Conservation (phyloP, 2,329 filamentous ascomycete species). For the Stemphylium vesicarium region DNA sequence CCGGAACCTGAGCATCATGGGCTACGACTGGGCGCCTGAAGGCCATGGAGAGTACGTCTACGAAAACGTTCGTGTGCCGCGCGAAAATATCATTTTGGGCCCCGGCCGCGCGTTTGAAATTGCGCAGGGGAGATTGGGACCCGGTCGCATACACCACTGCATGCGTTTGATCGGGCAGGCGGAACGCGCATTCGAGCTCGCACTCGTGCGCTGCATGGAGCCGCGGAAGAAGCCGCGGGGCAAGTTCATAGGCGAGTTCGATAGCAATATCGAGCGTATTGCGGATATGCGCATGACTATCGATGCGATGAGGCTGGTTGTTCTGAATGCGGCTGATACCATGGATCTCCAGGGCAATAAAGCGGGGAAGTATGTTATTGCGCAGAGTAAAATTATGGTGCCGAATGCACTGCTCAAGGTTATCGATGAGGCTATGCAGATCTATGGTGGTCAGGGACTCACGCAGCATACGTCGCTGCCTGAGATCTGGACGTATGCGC, state of each 20-base stretch:
- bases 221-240: constrained; percentile 49
- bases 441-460: constrained; percentile 52
- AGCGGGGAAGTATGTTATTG: constrained; percentile 51
- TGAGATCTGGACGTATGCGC: constrained; percentile 53
- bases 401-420: constrained; percentile 49
- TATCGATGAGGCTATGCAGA: constrained; percentile 54
- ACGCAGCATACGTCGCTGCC: constrained; percentile 53
- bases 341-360: constrained; percentile 53
- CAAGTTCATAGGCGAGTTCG: constrained; percentile 51
- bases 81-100: constrained; percentile 52
- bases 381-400: constrained; percentile 53
- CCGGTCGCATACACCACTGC: constrained; percentile 53
- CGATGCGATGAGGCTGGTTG: constrained; percentile 50
- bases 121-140: constrained; percentile 51
- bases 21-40: constrained; percentile 53
- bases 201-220: constrained; percentile 49
- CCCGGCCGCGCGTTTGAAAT: constrained; percentile 53
- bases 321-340: constrained; percentile 52
- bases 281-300: constrained; percentile 53
- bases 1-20: constrained; percentile 52
- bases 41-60: constrained; percentile 54
- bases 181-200: constrained; percentile 53
- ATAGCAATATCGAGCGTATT: constrained; percentile 52
- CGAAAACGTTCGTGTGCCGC: constrained; percentile 50
- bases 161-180: constrained; percentile 53